phyloP scores from a whole-genome alignment of 257 asterid genomes.

The Phtheirospermum japonicum region DNA sequence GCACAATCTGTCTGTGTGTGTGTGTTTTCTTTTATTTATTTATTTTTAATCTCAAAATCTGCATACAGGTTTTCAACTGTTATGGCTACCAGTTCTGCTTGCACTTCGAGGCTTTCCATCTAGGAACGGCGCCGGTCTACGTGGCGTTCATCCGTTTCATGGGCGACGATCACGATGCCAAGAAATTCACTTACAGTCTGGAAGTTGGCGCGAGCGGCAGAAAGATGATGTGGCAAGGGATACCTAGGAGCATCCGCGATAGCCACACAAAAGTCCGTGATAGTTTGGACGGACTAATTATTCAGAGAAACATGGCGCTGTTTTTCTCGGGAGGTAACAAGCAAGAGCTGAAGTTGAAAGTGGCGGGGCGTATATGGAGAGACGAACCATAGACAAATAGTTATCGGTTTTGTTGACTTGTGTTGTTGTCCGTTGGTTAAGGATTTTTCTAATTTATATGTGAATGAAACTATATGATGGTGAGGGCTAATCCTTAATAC shows the following conservation, averaged over 20 bases:
- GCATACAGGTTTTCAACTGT: slow-evolving; percentile 42
- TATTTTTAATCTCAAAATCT: not conserved
- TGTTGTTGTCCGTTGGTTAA: not conserved
- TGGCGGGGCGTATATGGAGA: slow-evolving; percentile 48
- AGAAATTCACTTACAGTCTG: slow-evolving; percentile 40
- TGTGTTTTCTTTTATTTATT: too few species aligned
- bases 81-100: slow-evolving; percentile 52
- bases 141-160: slow-evolving; percentile 54
- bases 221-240: slow-evolving; percentile 50
- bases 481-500: not conserved
- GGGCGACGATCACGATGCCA: slow-evolving; percentile 49
- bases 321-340: slow-evolving; percentile 45
- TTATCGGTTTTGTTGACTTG: not conserved
- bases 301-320: slow-evolving; percentile 47
- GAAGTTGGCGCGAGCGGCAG: slow-evolving; percentile 45
- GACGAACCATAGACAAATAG: slow-evolving; percentile 31
- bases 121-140: slow-evolving; percentile 49
- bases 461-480: not conserved
- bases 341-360: slow-evolving; percentile 45
- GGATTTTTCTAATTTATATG: not conserved
- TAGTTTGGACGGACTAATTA: slow-evolving; percentile 50
- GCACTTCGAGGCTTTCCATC: slow-evolving; percentile 50
- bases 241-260: slow-evolving; percentile 53
- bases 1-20: too few species aligned
- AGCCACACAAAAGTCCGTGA: slow-evolving; percentile 43